A percentile compares a stretch with the other conserved stretches of the same genome.
phyloP scores from a whole-genome alignment of 2,329 filamentous ascomycete genomes.

The Fulvia fulva region DNA sequence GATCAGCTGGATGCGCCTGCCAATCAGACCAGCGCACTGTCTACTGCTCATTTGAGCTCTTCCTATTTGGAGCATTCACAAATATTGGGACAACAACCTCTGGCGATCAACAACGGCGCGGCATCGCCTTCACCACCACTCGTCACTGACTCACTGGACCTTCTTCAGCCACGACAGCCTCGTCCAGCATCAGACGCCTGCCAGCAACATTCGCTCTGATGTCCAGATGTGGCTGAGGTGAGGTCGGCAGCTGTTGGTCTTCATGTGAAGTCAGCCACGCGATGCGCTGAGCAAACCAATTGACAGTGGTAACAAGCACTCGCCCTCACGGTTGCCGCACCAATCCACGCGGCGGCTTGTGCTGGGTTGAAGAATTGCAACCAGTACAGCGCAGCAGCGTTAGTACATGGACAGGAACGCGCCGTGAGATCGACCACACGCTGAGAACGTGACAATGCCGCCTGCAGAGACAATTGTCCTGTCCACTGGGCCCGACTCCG shows the following conservation, averaged over 20 bases:
- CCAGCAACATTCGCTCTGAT: neutral
- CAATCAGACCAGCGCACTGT: neutral
- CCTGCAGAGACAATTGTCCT: neutral
- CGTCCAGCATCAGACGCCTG: neutral
- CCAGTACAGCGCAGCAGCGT: too few species aligned
- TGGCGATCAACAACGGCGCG: too few species aligned
- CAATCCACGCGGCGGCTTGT: too few species aligned
- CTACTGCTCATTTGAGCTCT: neutral
- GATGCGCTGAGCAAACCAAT: too few species aligned
- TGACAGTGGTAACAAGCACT: too few species aligned
- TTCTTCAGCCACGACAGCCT: neutral
- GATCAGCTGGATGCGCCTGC: neutral
- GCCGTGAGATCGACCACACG: too few species aligned
- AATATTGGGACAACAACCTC: neutral
- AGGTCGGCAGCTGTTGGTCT: neutral
- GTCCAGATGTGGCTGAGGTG: neutral
- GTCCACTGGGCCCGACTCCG: conserved; percentile 10
- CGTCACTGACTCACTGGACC: too few species aligned
- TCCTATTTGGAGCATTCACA: neutral
- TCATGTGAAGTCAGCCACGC: neutral
- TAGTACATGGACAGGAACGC: too few species aligned
- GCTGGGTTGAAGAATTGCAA: too few species aligned
- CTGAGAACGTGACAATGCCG: neutral
- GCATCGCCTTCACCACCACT: too few species aligned
- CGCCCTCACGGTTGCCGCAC: too few species aligned